phyloP scores from a whole-genome alignment of 306 rosid genomes.

The Dicorynia guianensis region DNA sequence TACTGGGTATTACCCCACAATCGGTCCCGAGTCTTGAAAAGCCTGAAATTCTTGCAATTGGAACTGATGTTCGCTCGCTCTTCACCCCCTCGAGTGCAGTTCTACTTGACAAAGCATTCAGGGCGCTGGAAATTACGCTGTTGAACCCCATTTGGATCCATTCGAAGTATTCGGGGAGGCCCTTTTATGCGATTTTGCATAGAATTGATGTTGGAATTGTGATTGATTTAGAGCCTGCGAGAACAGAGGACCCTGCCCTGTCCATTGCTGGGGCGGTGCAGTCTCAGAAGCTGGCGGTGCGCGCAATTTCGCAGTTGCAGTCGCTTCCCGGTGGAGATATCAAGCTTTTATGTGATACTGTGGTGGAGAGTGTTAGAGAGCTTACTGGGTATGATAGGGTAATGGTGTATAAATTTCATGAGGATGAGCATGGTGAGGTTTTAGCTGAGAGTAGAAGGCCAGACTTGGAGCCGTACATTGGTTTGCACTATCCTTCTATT shows the following conservation, averaged over 20 bases:
- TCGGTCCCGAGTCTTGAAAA: conserved; percentile 94
- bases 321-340: conserved; percentile 91
- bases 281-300: conserved; percentile 94
- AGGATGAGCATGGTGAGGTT: conserved; percentile 97
- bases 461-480: conserved; percentile 85
- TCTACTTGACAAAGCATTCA: conserved; percentile 87
- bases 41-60: conserved; percentile 87
- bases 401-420: conserved; percentile 98
- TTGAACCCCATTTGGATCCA: conserved; percentile 93
- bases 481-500: conserved; percentile 95
- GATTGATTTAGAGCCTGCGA: conserved; percentile 94
- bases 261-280: conserved; percentile 95
- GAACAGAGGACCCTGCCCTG: conserved; percentile 89
- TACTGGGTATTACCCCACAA: conserved; percentile 58
- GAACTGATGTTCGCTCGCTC: conserved; percentile 76
- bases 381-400: conserved; percentile 98
- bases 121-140: conserved; percentile 88
- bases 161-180: conserved; percentile 97
- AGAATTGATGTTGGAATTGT: conserved; percentile 85
- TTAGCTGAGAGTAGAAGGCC: conserved; percentile 83
- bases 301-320: conserved; percentile 86
- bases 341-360: conserved; percentile 89
- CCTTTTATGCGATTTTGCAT: conserved; percentile 89
- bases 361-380: conserved; percentile 97
- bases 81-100: conserved; percentile 89